These are phyloP conservation scores for Mycena belliarum DNA, from an alignment of 768 basidiomycete species.

Conservation along the genomic window DNA sequence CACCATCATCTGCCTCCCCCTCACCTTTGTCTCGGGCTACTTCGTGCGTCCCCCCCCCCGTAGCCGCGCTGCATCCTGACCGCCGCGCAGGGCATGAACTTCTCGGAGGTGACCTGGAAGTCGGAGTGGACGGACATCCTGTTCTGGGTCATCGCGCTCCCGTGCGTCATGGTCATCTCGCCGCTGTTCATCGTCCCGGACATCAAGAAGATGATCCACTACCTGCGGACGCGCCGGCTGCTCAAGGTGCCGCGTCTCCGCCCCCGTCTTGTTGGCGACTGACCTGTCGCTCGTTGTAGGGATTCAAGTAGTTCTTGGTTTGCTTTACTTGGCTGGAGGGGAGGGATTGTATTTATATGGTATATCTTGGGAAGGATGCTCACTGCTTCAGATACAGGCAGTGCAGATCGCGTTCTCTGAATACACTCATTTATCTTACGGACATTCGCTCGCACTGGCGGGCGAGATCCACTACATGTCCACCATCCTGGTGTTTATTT, in stretches of 20 bases:
- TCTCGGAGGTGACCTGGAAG: slow-evolving; percentile 38
- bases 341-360: no score
- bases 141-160: slow-evolving; percentile 74
- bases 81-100: slow-evolving; percentile 66
- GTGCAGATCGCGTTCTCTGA: no score
- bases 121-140: slow-evolving; percentile 39
- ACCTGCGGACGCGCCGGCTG: slow-evolving; percentile 41
- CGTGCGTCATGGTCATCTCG: slow-evolving; percentile 58
- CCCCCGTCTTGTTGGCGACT: no score
- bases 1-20: slow-evolving; percentile 70
- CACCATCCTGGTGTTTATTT: no score
- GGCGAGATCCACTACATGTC: no score
- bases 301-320: no score
- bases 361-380: no score
- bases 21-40: slow-evolving; percentile 73
- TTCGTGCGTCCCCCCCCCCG: slow-evolving; percentile 47
- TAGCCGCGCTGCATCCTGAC: not conserved
- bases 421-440: no score
- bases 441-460: no score
- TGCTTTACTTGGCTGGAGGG: no score
- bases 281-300: no score
- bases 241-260: not conserved
- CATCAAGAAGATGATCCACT: slow-evolving; percentile 45
- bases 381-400: no score
- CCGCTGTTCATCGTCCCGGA: slow-evolving; percentile 60